These are phyloP conservation scores for Dactylellina drechsleri DNA, from an alignment of 2,329 filamentous ascomycete species.

Conservation along the genomic window DNA sequence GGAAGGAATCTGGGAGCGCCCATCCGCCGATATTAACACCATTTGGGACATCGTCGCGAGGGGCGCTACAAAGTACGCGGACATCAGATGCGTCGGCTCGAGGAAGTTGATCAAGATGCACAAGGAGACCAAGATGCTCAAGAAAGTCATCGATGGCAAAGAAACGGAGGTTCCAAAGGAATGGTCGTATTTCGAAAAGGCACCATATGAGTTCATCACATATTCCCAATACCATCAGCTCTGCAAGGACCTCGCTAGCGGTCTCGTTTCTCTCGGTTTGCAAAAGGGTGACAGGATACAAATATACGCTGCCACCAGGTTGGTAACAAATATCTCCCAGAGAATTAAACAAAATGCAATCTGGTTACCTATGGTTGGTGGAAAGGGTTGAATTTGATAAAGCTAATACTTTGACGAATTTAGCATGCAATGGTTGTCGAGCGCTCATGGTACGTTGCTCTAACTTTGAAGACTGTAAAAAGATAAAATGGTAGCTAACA, in stretches of 20 bases:
- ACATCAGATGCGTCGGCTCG: conserved; percentile 74
- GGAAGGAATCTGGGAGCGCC: conserved; percentile 74
- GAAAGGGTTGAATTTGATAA: neutral
- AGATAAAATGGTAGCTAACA: conserved; percentile 9
- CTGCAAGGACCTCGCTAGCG: conserved; percentile 75
- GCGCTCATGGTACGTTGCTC: conserved; percentile 73
- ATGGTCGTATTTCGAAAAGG: conserved; percentile 89
- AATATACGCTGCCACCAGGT: conserved; percentile 85
- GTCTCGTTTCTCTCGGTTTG: conserved; percentile 78
- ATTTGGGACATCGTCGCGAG: conserved; percentile 81
- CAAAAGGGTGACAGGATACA: conserved; percentile 75
- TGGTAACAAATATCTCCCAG: conserved; percentile 48
- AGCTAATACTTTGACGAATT: conserved; percentile 26
- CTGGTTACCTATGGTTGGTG: neutral
- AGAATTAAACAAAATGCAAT: too few species aligned
- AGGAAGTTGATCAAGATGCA: conserved; percentile 81
- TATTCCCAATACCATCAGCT: conserved; percentile 81
- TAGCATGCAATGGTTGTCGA: conserved; percentile 83
- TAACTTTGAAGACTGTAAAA: neutral
- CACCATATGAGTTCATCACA: conserved; percentile 77
- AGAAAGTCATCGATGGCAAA: conserved; percentile 85
- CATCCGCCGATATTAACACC: conserved; percentile 76
- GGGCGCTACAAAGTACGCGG: conserved; percentile 72
- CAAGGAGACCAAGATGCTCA: conserved; percentile 85
- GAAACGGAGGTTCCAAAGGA: conserved; percentile 85